These are phyloP conservation scores for Xylariaceae sp. DNA, from an alignment of 2,329 filamentous ascomycete species.

Conservation along the genomic window DNA sequence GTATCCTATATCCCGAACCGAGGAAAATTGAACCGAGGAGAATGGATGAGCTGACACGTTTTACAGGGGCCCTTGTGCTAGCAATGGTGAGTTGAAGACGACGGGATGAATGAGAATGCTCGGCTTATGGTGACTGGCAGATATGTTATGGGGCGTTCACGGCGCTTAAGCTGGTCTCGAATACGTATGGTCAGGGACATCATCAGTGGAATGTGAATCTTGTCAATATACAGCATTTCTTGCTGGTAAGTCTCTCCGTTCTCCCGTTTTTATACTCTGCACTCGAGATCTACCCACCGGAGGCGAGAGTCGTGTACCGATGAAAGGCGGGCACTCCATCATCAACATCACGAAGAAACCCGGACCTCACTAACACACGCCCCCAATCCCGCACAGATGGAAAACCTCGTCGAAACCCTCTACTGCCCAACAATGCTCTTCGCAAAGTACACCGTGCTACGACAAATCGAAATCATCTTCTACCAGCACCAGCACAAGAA, in stretches of 20 bases:
- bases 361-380: background rate
- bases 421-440: constrained; percentile 9
- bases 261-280: too few relatives aligned
- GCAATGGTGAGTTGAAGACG: background rate
- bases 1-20: background rate
- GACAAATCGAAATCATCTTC: constrained; percentile 14
- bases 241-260: constrained; percentile 5
- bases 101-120: background rate
- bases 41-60: constrained; percentile 3
- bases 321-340: too few relatives aligned
- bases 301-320: too few relatives aligned
- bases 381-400: background rate
- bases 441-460: constrained; percentile 11
- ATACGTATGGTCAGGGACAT: constrained; percentile 10
- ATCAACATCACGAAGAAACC: background rate
- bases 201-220: constrained; percentile 12
- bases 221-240: background rate
- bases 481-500: constrained; percentile 8
- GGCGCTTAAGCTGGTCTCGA: constrained; percentile 5
- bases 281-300: background rate
- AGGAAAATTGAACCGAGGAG: too few relatives aligned
- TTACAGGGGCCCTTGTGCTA: constrained; percentile 7
- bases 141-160: constrained; percentile 7
- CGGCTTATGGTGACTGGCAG: background rate
- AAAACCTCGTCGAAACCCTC: constrained; percentile 8